Evolutionary conservation across 2,329 filamentous ascomycete genomes (phyloP), one percentile per base, ranked within the genome.

Genomic region (Fusarium staphyleae): DNA sequence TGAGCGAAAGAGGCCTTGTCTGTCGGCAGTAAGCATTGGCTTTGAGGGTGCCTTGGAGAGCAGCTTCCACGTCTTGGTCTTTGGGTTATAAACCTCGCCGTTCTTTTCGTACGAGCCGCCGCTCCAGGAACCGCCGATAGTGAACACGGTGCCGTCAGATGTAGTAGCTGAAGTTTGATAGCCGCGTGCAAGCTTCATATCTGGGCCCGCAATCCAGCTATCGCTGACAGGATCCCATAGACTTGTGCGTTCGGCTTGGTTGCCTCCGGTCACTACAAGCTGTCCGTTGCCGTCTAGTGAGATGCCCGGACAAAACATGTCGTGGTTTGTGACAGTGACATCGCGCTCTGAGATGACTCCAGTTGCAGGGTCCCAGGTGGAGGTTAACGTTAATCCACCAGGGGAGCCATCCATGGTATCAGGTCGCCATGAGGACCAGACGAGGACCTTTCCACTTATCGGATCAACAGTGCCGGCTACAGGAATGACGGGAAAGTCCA

Each of bases 1-100:
- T 4, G 66, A 63, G 10, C 60, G 77, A 63, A 78, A 81, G 49
- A 79, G 75, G 66, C 79, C 79, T 54, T 79, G 76, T 46, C 75
- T 74, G 18, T 75, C 65, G 0, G 72, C 77, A n/a, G 81, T 86
- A 34, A 82, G 69, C 69, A 83, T 83, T 0, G 76, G 75, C 8
- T 70, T 72, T 1, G 79, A 77, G 3, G 72, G 66, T 19, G 74
- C 74, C 5, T 74, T 76, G 66, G 45, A 44, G 0, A 61, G 42
- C 6, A 57, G 0, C 0, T 46, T 55, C 58, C 57, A 62, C 1
- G 28, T 24, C 19, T 61, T 62, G 10, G 43, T 48, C 16, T 48
- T 52, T 0, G 57, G 46, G 0, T 61, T 49, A 9, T 57, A 62
- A 0, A 62, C 35, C 3, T 62, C 57, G 1, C 57, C 57, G n/a